Evolutionary conservation across 192 early-diverging fungal genomes (phyloP).

Genomic region (Coemansia sp.): DNA sequence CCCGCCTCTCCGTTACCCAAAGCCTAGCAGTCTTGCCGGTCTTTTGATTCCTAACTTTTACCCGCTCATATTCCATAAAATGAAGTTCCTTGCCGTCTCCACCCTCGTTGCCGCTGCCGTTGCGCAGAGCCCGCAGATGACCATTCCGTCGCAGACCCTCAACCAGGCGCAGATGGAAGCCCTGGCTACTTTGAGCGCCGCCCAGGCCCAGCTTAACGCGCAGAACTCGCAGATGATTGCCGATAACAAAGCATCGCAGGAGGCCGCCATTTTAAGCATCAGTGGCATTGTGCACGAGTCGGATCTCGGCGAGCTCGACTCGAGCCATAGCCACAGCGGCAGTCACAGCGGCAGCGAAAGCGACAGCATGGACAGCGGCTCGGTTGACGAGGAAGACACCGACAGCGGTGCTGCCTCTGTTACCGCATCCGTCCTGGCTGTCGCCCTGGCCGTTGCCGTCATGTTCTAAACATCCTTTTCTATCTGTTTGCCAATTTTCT

Average conservation of each 20-base stretch:
- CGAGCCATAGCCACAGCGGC: conserved; percentile 15
- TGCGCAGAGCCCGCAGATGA: conserved; percentile 6
- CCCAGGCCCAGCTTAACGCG: conserved; percentile 39
- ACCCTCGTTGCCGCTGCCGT: conserved; percentile 27
- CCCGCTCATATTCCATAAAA: not conserved
- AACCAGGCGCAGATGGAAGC: conserved; percentile 43
- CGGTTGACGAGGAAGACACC: conserved; percentile 12
- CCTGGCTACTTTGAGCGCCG: conserved; percentile 47
- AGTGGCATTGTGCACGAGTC: conserved; percentile 24
- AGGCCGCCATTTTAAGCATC: conserved; percentile 41
- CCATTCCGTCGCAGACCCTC: conserved; percentile 39
- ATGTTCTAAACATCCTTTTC: conserved; percentile 26
- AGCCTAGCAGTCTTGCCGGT: too few species aligned
- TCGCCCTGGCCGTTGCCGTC: conserved; percentile 31
- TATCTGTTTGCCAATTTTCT: not conserved
- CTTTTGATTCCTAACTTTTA: not conserved
- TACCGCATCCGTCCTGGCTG: conserved; percentile 38
- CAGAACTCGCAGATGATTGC: conserved; percentile 43
- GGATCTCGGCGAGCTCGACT: conserved; percentile 23
- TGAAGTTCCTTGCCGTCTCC: conserved; percentile 33
- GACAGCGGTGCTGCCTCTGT: conserved; percentile 25
- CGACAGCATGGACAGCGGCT: conserved; percentile 11
- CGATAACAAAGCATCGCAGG: conserved; percentile 39
- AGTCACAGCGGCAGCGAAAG: conserved; percentile 12
- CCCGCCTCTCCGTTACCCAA: too few species aligned